Conservation (phyloP, 805 yeast species). For the Wickerhamiella occidentalis region DNA sequence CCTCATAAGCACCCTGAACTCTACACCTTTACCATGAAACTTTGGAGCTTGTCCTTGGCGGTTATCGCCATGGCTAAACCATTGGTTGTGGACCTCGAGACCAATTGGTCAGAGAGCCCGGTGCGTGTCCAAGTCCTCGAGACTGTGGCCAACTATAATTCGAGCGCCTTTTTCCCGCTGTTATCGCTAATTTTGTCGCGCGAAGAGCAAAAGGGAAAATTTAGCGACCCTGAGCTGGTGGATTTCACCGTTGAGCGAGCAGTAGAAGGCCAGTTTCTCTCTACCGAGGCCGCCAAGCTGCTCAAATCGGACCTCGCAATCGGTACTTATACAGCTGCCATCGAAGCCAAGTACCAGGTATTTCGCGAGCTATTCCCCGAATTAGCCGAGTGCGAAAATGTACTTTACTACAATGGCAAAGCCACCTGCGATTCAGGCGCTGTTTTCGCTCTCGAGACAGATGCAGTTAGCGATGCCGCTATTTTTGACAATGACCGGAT, state of each 20-base stretch:
- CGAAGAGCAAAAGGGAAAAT: slow-evolving; percentile 14
- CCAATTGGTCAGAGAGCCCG: slow-evolving; percentile 14
- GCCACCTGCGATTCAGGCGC: slow-evolving; percentile 58
- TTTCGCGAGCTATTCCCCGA: slow-evolving; percentile 32
- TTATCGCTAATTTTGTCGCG: slow-evolving; percentile 19
- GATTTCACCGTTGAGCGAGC: slow-evolving; percentile 20
- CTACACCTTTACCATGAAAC: background rate
- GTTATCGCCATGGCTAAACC: slow-evolving; percentile 11
- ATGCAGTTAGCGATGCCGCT: slow-evolving; percentile 19
- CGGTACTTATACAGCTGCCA: slow-evolving; percentile 45
- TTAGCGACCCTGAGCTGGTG: slow-evolving; percentile 15
- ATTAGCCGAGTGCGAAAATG: slow-evolving; percentile 32
- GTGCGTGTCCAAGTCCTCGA: slow-evolving; percentile 19
- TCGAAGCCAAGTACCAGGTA: slow-evolving; percentile 50
- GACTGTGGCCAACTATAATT: slow-evolving; percentile 25
- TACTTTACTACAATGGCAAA: slow-evolving; percentile 42
- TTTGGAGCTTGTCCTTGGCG: background rate
- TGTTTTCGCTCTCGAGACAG: slow-evolving; percentile 63
- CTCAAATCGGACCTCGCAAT: slow-evolving; percentile 37
- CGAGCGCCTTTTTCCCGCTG: slow-evolving; percentile 28
- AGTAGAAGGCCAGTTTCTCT: slow-evolving; percentile 13
- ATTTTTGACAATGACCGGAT: slow-evolving; percentile 44
- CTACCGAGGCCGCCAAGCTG: slow-evolving; percentile 14
- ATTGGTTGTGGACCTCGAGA: slow-evolving; percentile 11
- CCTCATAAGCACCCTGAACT: background rate